Conservation (phyloP, 1,139 yeast species). For the Diutina rugosa region DNA sequence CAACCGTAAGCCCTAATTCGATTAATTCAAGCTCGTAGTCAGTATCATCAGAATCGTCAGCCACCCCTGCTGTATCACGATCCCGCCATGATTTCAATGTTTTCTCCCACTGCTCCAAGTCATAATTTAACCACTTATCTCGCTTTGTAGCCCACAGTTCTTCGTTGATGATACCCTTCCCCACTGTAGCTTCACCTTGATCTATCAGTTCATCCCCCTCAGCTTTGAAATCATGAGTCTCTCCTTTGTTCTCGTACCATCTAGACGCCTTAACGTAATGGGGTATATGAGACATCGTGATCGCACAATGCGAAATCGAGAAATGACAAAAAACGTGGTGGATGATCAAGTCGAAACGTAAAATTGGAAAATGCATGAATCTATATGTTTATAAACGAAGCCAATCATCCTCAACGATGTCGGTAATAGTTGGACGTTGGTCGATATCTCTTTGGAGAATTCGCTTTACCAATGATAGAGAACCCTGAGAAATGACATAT, state of each 20-base stretch:
- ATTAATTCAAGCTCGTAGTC: slow-evolving; percentile 35
- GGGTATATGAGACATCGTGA: slow-evolving; percentile 11
- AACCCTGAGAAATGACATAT: slow-evolving; percentile 42
- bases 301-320: not conserved
- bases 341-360: no score
- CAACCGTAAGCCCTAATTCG: slow-evolving; percentile 29
- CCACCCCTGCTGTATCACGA: slow-evolving; percentile 6
- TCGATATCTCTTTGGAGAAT: slow-evolving; percentile 55
- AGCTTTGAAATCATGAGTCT: slow-evolving; percentile 10
- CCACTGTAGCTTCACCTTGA: slow-evolving; percentile 18
- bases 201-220: slow-evolving; percentile 14
- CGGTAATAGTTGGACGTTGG: slow-evolving; percentile 60
- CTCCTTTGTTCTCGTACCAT: slow-evolving; percentile 14
- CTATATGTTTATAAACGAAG: slow-evolving; percentile 11
- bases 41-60: slow-evolving; percentile 28
- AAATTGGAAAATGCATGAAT: not conserved
- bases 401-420: slow-evolving; percentile 62
- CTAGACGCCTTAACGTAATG: slow-evolving; percentile 18
- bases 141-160: slow-evolving; percentile 34
- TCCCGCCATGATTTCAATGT: slow-evolving; percentile 13
- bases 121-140: slow-evolving; percentile 18
- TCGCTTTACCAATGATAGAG: slow-evolving; percentile 44
- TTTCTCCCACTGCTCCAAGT: slow-evolving; percentile 9
- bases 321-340: no score
- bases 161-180: slow-evolving; percentile 22